Percentiles rank a stretch among this genome's conserved stretches.
These are phyloP conservation scores for Mycena floridula DNA, from an alignment of 768 basidiomycete genomes.

Conservation along the genomic window DNA sequence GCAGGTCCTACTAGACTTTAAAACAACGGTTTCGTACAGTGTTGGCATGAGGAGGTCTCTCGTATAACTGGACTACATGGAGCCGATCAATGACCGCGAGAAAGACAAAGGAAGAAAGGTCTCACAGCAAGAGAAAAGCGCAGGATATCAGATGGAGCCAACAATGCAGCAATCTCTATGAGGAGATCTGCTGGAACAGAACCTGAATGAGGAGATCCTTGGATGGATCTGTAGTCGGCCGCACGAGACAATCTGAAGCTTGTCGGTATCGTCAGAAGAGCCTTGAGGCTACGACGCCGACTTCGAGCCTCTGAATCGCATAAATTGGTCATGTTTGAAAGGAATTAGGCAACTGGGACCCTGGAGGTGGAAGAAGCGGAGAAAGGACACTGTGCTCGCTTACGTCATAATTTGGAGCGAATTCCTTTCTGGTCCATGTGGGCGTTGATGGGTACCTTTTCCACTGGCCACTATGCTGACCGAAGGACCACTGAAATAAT, in stretches of 20 bases:
- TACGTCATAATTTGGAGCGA: too few species aligned
- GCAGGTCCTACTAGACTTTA: slow-evolving; percentile 37
- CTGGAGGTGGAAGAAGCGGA: too few species aligned
- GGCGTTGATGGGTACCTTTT: too few species aligned
- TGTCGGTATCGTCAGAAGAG: slow-evolving; percentile 6
- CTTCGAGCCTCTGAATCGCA: too few species aligned
- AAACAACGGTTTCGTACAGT: slow-evolving; percentile 37
- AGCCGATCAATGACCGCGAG: too few species aligned
- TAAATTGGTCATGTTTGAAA: too few species aligned
- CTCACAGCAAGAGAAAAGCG: not conserved
- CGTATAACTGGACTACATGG: slow-evolving; percentile 4
- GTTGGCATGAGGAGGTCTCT: slow-evolving; percentile 20
- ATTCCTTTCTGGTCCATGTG: too few species aligned
- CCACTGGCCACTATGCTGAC: too few species aligned
- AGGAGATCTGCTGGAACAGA: slow-evolving; percentile 7
- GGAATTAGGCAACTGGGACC: too few species aligned
- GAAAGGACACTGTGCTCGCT: too few species aligned
- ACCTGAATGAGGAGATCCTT: not conserved
- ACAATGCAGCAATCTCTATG: slow-evolving; percentile 6
- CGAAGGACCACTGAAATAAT: too few species aligned
- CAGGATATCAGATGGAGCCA: slow-evolving; percentile 7
- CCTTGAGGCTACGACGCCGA: slow-evolving; percentile 6
- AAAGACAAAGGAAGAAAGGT: too few species aligned
- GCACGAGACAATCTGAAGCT: not conserved
- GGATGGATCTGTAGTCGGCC: not conserved